A percentile compares a stretch with the other conserved stretches of the same genome.
Conservation (phyloP, 2,329 filamentous ascomycete species). For the Neonectria hederae region DNA sequence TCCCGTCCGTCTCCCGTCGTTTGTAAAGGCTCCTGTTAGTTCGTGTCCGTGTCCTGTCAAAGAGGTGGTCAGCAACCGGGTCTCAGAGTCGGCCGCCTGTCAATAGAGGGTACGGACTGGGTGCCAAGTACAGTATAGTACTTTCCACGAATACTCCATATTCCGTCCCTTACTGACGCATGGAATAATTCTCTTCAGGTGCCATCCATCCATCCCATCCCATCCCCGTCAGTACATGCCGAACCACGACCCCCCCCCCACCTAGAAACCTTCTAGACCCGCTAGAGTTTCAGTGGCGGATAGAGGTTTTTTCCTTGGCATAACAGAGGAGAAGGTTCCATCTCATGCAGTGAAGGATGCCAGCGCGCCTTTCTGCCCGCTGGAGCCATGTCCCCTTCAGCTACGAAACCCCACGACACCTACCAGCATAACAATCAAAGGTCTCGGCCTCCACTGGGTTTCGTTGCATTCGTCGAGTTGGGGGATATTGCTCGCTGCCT, state of each 20-base stretch:
- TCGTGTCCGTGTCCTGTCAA: background rate
- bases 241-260: conserved; percentile 1
- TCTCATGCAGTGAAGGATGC: conserved; percentile 5
- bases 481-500: background rate
- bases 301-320: background rate
- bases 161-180: background rate
- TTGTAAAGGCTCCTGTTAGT: background rate
- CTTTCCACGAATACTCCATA: background rate
- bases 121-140: background rate
- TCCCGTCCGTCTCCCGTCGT: background rate
- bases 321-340: background rate
- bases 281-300: conserved; percentile 17
- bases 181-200: conserved; percentile 1
- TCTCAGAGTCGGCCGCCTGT: conserved; percentile 9
- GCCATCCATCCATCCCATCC: background rate
- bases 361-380: conserved; percentile 2
- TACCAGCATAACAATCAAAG: conserved; percentile 3
- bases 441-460: conserved; percentile 11
- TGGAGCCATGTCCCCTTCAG: conserved; percentile 3
- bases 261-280: conserved; percentile 23
- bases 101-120: background rate
- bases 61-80: conserved; percentile 15
- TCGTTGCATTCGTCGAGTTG: conserved; percentile 5
- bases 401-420: conserved; percentile 7
- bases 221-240: conserved; percentile 15